Base-by-base conservation (phyloP, 1,284 basidiomycete species). In the Vanrija pseudolonga region DNA sequence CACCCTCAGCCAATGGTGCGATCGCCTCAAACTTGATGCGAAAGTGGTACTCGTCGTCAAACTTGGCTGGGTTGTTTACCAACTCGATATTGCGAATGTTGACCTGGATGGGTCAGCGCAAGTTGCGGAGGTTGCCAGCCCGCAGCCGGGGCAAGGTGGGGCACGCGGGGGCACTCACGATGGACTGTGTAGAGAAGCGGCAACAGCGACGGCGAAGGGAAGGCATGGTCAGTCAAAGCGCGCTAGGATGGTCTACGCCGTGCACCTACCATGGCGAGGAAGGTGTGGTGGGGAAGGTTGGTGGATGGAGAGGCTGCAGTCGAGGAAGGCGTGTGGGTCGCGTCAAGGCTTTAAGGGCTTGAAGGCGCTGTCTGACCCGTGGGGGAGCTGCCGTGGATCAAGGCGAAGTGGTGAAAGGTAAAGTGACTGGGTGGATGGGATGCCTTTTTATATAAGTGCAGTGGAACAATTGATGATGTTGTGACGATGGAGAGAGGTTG, bases 1-100 rank as follows among this genome's bases (percentile, higher is more conserved):
- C 60, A 90, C 91, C 93, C 68, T 98, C 94, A 67, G 88, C 85
- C 49, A 98, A 81, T 11, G 87, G 85, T 7, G 93, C 88, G 64
- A 98, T 94, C 76, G 94, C 98, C 74, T 98, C 96, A 66, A 98
- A 99, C 0, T 93, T 96, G 73, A 99, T 93, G 65, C 90, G 86
- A 77, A 98, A 97, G 64, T 85, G 84, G 79, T 98, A 98, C 38
- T 87, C 82, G 68, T 98, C 94, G 18, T 86, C 83, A 76, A 95
- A 97, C 63, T 84, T 84, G 15, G 91, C 91, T 5, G 92, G 92
- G 76, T 96, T 96, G 80, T 93, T 93, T 67, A 94, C 81, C 59
- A 96, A 90, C 73, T 91, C 73, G 53, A 79, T 77, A 60, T 78
- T 76, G 11, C 76, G 73, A 57, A 79, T 78, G 62, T 77, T 79